These are phyloP conservation scores for Linum tenue DNA, from an alignment of 345 rosid genomes.

Conservation along the genomic window DNA sequence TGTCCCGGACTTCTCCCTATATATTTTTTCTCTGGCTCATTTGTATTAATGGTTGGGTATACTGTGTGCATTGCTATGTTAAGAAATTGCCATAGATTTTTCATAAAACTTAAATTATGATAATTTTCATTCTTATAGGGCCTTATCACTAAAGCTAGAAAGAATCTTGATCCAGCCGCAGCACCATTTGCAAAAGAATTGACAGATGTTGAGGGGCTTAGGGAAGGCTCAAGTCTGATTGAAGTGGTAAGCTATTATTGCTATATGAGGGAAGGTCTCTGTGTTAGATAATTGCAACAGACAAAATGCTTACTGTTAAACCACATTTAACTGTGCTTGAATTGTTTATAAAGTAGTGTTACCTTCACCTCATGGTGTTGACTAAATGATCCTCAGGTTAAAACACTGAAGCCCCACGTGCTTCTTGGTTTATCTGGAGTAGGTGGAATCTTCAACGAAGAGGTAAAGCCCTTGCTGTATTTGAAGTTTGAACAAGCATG, in stretches of 20 bases:
- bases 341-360: not conserved
- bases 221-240: slow-evolving; percentile 69
- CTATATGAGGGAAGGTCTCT: not conserved
- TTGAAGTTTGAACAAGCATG: not conserved
- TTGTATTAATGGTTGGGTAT: slow-evolving; percentile 1
- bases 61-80: not conserved
- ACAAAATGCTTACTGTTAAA: not conserved
- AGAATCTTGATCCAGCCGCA: slow-evolving; percentile 77
- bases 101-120: not conserved
- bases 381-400: slow-evolving; percentile 48
- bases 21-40: not conserved
- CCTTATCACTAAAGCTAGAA: slow-evolving; percentile 82
- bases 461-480: slow-evolving; percentile 34
- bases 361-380: slow-evolving; percentile 6
- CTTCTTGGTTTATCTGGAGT: slow-evolving; percentile 99
- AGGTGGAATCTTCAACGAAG: slow-evolving; percentile 81
- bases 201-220: slow-evolving; percentile 50
- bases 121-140: slow-evolving; percentile 45
- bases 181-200: slow-evolving; percentile 74
- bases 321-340: not conserved
- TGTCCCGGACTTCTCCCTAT: slow-evolving; percentile 17
- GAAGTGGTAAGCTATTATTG: slow-evolving; percentile 69
- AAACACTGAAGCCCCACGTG: slow-evolving; percentile 76
- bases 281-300: not conserved
- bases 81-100: not conserved